Base-by-base conservation (phyloP, 2,329 filamentous ascomycete species). In the Aspergillus sp. region DNA sequence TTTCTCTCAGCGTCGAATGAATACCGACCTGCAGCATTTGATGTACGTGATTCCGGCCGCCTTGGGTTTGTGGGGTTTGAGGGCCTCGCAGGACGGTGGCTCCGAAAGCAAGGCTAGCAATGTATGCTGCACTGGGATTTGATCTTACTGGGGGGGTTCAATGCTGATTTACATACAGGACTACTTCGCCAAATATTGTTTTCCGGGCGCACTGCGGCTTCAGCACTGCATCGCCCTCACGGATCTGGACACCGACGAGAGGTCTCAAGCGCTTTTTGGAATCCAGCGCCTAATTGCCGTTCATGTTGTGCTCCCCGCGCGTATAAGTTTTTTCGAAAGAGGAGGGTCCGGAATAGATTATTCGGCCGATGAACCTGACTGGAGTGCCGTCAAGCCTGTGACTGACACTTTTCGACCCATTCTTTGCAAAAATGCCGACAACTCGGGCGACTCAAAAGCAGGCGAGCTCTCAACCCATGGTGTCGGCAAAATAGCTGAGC, bases 271-370 rank as follows among this genome's bases (percentile, higher is more conserved):
- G 2, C 36, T 55, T 10, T 51, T 53, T 33, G 45, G 51, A 6
- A 38, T 63, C 29, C 60, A 63, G 38, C 51, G 55, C 27, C 41
- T 58, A 7, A 52, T 61, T 34, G 60, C 56, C 7, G 48, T 63
- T 20, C 61, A 64, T 47, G 52, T 64, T n/a, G 44, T 65, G 2
- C 47, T 64, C 4, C 61, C 61, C 5, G 48, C 58, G 4, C 60
- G 62, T 15, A 49, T 48, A 4, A 43, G 46, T 4, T 66, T 64
- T 40, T 56, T 60, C 27, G 48, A 50, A 6, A 43, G 52, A 37
- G 51, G 55, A 14, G 50, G 50, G 19, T 49, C 51, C 25, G 53
- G 55, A 16, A 54, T 56, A 26, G 47, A 55, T 32, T 55, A 57
- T 39, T 55, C 53, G 16, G 44, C 52, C 12, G 50, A 47, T 12